Conservation (phyloP, 2,329 filamentous ascomycete species). For the Beauveria australis region DNA sequence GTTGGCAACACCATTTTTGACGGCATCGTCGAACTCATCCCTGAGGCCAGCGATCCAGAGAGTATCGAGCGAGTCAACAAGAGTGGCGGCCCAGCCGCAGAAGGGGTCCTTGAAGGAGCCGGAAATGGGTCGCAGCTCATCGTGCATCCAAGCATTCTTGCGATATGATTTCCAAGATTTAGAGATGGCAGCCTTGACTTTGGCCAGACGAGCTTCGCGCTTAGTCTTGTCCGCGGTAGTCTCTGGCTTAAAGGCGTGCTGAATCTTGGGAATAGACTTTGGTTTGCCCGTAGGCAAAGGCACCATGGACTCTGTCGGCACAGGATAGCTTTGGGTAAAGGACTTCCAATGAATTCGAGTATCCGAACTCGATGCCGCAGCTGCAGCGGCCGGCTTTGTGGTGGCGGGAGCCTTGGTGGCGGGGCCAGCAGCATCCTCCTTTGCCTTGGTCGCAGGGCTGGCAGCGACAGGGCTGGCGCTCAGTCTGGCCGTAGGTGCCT, state of each 20-base stretch:
- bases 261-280: constrained; percentile 66
- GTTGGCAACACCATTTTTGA: constrained; percentile 50
- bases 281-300: constrained; percentile 64
- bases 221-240: constrained; percentile 48
- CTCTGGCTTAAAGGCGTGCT: constrained; percentile 64
- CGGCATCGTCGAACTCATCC: constrained; percentile 72
- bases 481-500: background rate
- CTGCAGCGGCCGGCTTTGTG: background rate
- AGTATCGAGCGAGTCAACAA: constrained; percentile 77
- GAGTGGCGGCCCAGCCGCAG: constrained; percentile 81
- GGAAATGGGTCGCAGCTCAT: constrained; percentile 71
- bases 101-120: constrained; percentile 69
- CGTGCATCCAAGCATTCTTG: constrained; percentile 71
- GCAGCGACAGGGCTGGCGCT: background rate
- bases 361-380: background rate
- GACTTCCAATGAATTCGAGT: constrained; percentile 58
- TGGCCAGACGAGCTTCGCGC: constrained; percentile 54
- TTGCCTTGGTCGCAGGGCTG: background rate
- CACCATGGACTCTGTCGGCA: constrained; percentile 63
- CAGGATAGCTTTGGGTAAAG: constrained; percentile 67
- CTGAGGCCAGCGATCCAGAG: constrained; percentile 79
- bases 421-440: background rate
- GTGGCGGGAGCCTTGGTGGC: background rate
- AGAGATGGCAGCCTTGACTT: constrained; percentile 65
- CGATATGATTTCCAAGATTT: constrained; percentile 80